Conservation (phyloP, 306 rosid genomes). For the Sicyos baderoa region DNA sequence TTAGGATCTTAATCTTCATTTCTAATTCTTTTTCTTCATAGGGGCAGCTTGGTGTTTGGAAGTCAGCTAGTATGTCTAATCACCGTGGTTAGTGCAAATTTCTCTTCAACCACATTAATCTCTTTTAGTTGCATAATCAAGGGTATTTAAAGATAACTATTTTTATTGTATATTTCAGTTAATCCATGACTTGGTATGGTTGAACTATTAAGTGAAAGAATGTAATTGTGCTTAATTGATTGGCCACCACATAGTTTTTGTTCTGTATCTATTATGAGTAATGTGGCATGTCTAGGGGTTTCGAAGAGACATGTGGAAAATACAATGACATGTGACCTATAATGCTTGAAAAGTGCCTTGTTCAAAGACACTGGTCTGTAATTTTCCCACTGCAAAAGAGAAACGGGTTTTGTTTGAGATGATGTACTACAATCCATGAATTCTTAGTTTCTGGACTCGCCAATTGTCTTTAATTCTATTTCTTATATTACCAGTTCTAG, state of each 20-base stretch:
- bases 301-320: neutral
- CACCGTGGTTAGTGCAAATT: slow-evolving; percentile 43
- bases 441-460: neutral
- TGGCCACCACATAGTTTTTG: neutral
- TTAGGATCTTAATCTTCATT: neutral
- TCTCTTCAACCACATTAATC: slow-evolving; percentile 17
- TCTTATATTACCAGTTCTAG: neutral
- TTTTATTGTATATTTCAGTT: neutral
- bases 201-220: neutral
- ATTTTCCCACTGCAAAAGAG: no score
- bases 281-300: neutral
- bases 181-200: neutral
- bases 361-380: no score
- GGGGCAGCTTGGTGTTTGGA: slow-evolving; percentile 49
- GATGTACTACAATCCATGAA: neutral
- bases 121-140: neutral
- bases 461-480: neutral
- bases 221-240: neutral
- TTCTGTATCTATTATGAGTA: neutral
- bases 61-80: slow-evolving; percentile 33
- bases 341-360: no score
- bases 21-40: slow-evolving; percentile 22
- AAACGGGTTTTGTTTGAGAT: neutral
- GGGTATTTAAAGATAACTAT: no score
- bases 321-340: neutral